Percentiles rank a stretch among this genome's conserved stretches.
These are phyloP conservation scores for Insectozyma bohioensis DNA, from an alignment of 1,139 yeast genomes.

Conservation along the genomic window DNA sequence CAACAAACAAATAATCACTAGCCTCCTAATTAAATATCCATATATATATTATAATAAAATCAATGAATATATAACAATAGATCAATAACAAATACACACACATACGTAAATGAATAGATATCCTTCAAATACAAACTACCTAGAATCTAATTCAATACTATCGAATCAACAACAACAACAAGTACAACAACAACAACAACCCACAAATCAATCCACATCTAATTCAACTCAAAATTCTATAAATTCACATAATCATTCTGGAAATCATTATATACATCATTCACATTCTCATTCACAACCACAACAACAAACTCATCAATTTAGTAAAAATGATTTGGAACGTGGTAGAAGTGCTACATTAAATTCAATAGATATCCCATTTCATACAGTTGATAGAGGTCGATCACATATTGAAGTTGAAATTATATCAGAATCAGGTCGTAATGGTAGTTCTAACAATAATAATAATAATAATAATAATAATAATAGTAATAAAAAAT, in stretches of 20 bases:
- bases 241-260: too few species aligned
- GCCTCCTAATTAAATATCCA: too few species aligned
- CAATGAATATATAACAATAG: conserved; percentile 1
- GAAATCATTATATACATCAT: too few species aligned
- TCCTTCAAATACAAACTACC: conserved; percentile 2
- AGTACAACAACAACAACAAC: not conserved
- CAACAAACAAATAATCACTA: not conserved
- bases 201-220: too few species aligned
- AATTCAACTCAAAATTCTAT: too few species aligned
- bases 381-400: conserved; percentile 13
- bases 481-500: too few species aligned
- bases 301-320: conserved; percentile 3
- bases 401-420: not conserved
- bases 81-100: too few species aligned
- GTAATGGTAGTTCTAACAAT: too few species aligned
- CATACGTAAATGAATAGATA: conserved; percentile 3
- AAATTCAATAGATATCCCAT: conserved; percentile 21
- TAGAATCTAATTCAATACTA: not conserved
- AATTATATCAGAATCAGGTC: too few species aligned
- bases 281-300: too few species aligned
- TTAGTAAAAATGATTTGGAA: conserved; percentile 5
- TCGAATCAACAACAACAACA: not conserved
- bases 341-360: conserved; percentile 20
- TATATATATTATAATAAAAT: too few species aligned
- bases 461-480: too few species aligned